Evolutionary conservation across 345 rosid species (phyloP), one percentile per base, ranked within the genome.

Genomic region (Pelargonium nanum): DNA sequence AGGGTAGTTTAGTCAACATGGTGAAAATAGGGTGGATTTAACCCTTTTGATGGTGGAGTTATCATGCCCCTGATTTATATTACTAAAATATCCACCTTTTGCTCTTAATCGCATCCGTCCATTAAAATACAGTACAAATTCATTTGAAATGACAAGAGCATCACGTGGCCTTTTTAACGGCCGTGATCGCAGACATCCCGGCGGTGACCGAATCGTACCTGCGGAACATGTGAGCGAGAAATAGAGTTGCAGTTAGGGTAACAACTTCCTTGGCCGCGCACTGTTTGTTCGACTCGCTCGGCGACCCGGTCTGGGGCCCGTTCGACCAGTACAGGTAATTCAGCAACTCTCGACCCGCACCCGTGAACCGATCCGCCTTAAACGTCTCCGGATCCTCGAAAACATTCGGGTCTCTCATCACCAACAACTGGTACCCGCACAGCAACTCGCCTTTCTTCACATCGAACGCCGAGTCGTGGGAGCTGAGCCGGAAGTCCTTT

Each of bases 251-350:
- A 0, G 86, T 83, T 30, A 72, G 67, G 0, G 87, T 51, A 56
- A 86, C 98, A 5, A 58, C 66, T 52, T 91, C 96, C 73, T 91
- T 91, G 0, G 56, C 98, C 1, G 87, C 80, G 68, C 98, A 91
- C 63, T 91, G 98, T 63, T 91, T 91, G 62, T 91, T 91, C 30
- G 81, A 58, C 64, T 25, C 77, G 24, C 45, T 79, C 0, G 96
- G 88, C 0, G 86, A 59, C 54, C 81, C 86, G n/a, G 85, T 83
- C 74, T 91, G 95, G 0, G 92, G 95, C 10, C 98, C 96, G 19
- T 88, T 91, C 0, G 96, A 88, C 98, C 96, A 86, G 59, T 60
- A 88, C 55, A 88, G 73, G 79, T 81, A 80, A 64, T 30, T 59
- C 67, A 86, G 78, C 28, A 88, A 62, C 53, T 74, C 70, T 0